A percentile compares a stretch with the other conserved stretches of the same genome.
Evolutionary conservation across 345 rosid genomes (phyloP).

Genomic region (Schrenkiella parvula): DNA sequence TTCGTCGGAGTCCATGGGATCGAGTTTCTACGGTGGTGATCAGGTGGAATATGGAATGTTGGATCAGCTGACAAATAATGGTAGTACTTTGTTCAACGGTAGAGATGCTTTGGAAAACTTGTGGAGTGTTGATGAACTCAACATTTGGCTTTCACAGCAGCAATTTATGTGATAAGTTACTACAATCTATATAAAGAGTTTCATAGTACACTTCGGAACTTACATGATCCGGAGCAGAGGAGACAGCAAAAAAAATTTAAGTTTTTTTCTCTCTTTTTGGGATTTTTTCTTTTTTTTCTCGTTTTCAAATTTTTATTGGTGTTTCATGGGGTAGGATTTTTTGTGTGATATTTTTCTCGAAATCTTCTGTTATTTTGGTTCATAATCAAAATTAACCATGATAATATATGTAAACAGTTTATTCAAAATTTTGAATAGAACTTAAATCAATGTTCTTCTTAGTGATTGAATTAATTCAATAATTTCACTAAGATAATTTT

Average conservation of each 20-base stretch:
- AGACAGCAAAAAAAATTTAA: neutral
- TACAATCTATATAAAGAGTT: neutral
- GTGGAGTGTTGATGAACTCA: slow-evolving; percentile 26
- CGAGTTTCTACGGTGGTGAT: slow-evolving; percentile 2
- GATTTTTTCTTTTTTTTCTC: neutral
- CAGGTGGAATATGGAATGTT: neutral
- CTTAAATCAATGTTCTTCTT: no score
- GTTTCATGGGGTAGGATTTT: neutral
- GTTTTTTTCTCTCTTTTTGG: neutral
- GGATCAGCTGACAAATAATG: neutral
- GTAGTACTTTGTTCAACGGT: neutral
- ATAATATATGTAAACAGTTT: no score
- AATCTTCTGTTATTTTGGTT: neutral
- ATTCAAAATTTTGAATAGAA: no score
- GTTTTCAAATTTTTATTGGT: neutral
- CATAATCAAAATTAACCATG: no score
- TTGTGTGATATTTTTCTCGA: neutral
- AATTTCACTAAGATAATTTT: no score
- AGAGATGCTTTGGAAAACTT: neutral
- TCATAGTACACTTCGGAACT: neutral
- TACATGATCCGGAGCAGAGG: neutral
- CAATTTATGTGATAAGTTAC: neutral
- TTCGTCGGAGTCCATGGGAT: neutral
- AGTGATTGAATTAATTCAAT: no score
- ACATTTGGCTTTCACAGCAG: slow-evolving; percentile 11